phyloP scores from a whole-genome alignment of 352 stramenopile species.

The Chrysophaeum taylorii region DNA sequence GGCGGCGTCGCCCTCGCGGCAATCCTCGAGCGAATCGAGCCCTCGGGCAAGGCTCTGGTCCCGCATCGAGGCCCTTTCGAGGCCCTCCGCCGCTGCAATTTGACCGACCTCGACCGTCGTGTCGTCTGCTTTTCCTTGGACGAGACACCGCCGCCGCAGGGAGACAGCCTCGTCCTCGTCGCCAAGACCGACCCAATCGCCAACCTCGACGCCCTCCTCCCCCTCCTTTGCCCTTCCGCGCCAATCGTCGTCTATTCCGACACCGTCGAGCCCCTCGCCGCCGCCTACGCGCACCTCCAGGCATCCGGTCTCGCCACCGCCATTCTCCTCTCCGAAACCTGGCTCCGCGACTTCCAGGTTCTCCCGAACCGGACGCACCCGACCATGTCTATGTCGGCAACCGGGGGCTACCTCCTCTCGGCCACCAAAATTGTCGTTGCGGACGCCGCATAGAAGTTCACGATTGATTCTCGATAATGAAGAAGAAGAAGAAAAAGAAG shows the following conservation, averaged over 20 bases:
- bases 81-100: neutral
- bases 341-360: conserved; percentile 70
- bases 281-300: conserved; percentile 56
- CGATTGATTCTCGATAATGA: too few relatives aligned
- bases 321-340: conserved; percentile 60
- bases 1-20: neutral
- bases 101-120: neutral
- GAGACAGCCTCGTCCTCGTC: conserved; percentile 52
- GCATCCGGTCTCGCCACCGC: conserved; percentile 54
- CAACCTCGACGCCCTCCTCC: conserved; percentile 57
- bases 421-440: conserved; percentile 64
- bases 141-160: neutral
- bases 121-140: neutral
- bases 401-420: conserved; percentile 69
- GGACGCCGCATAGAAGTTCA: too few relatives aligned
- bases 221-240: conserved; percentile 58
- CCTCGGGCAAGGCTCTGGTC: neutral
- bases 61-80: neutral
- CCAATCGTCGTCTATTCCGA: conserved; percentile 75
- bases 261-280: conserved; percentile 62
- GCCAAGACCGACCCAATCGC: conserved; percentile 59
- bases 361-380: conserved; percentile 69
- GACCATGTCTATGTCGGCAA: conserved; percentile 80
- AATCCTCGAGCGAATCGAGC: neutral
- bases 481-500: too few relatives aligned